Evolutionary conservation across 306 rosid genomes (phyloP), one percentile per base, ranked within the genome.

Genomic region (Corylus avellana): DNA sequence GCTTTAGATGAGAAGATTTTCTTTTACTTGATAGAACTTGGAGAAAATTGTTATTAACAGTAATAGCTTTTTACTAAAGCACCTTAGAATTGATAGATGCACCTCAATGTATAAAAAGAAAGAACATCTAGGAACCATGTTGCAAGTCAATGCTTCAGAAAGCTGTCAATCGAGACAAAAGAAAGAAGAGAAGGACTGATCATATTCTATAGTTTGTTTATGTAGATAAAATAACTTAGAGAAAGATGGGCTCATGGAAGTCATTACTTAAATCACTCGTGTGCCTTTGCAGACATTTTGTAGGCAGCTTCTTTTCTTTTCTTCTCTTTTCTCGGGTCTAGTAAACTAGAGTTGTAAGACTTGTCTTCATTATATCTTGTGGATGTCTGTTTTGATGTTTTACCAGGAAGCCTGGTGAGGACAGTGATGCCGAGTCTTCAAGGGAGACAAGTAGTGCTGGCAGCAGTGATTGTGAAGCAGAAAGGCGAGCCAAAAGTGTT

Each of bases 391-490:
- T 66, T 53, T 51, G 46, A 75, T 71, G 62, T 47, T 84, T 11
- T 81, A 75, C 9, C 82, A 89, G 89, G 81, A 83, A 68, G 74
- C 76, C 79, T 72, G 68, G 62, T 16, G 91, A 83, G 47, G 87
- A 85, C 32, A 85, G 84, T 76, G 88, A 83, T 64, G 79, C 81
- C 4, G 88, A 69, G 78, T 78, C 85, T 39, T 78, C 83, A 35
- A 76, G 87, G 78, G 90, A 84, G 86, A 78, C 87, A 85, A 80
- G 88, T 61, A 77, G 88, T 58, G 86, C 68, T 76, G 88, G 85
- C 73, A 80, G 92, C 76, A 80, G 87, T 59, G 86, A 86, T 53
- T 77, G 85, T 74, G 87, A 82, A 64, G 74, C 84, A 67, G 87
- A 84, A 78, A 86, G 80, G 64, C 66, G 76, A 76, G 79, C 70